Percentiles rank a stretch among this genome's conserved stretches.
These are phyloP conservation scores for Parsonsia alboflavescens DNA, from an alignment of 257 asterid genomes.

Conservation along the genomic window DNA sequence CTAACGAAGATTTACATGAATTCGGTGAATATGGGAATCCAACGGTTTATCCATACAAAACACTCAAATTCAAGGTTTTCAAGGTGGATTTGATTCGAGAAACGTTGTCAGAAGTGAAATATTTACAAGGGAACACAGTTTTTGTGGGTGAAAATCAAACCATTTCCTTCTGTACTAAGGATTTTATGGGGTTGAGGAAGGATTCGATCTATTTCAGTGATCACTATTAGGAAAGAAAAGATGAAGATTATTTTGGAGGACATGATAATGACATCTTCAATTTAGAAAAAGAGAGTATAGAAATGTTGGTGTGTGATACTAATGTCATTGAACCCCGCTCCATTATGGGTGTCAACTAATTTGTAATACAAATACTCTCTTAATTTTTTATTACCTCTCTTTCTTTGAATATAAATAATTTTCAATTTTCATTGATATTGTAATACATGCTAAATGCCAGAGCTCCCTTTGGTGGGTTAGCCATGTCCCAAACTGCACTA, in stretches of 20 bases:
- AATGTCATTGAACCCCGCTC: neutral
- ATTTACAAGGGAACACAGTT: neutral
- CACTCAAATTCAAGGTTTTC: neutral
- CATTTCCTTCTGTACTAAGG: neutral
- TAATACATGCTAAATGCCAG: no score
- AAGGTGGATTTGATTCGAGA: neutral
- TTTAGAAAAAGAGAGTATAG: neutral
- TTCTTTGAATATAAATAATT: no score
- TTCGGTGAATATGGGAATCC: neutral
- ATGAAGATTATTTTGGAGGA: neutral
- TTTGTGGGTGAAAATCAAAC: slow-evolving; percentile 5
- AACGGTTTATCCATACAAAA: neutral
- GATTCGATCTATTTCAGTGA: neutral
- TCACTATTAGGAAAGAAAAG: neutral
- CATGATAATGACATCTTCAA: neutral
- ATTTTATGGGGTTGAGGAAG: neutral
- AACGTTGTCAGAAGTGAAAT: neutral
- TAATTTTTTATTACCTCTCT: no score
- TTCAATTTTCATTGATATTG: no score
- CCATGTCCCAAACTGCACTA: slow-evolving; percentile 26
- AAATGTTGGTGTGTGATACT: neutral
- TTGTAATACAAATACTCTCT: no score
- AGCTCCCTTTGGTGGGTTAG: no score
- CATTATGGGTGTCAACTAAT: neutral
- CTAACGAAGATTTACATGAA: neutral